Evolutionary conservation across 495 filamentous ascomycete genomes (phyloP), one percentile per base, ranked within the genome.

Genomic region (Aspergillus sclerotioniger): DNA sequence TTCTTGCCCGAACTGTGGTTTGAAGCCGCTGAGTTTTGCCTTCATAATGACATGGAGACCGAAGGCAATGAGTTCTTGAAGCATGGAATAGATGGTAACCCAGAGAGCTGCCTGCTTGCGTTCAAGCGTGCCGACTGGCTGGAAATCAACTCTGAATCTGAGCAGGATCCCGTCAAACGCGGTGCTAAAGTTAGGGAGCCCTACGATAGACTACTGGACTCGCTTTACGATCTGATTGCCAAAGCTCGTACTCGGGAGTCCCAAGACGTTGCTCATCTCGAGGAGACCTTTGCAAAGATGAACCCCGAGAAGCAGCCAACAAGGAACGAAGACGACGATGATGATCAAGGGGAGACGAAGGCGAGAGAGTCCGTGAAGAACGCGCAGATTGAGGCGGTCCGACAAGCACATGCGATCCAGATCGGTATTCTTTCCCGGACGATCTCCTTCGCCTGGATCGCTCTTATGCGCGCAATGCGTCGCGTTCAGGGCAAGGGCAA

Each of bases 1-100:
- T 98, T 96, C 67, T 90, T 91, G 80, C 94, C 95, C 3, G 90
- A 93, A 68, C 84, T 97, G 60, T 98, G 94, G 94, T 93, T 89
- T 61, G 91, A 96, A 48, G 94, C 92, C 3, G 89, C 92, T 12
- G 89, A 96, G 56, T 98, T 92, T 79, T 96, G 92, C 73, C 90
- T 92, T 67, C 76, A 85, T 50, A 92, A 96, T 66, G 83, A 83
- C 51, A 70, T 86, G 74, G 84, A 82, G 37, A 73, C 75, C 16
- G 85, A 88, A 51, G 90, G 89, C 19, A 86, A 87, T 56, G 83
- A 89, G 2, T 93, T 97, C 61, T 79, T 98, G 43, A 80, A 81
- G 41, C 81, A 92, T 55, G 94, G 94, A 28, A 84, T 93, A 54
- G 80, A 84, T 13, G 95, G 92, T 7, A 98, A 97, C 64, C 92